Conservation (phyloP, 768 basidiomycete genomes). For the Scleroderma bovista region DNA sequence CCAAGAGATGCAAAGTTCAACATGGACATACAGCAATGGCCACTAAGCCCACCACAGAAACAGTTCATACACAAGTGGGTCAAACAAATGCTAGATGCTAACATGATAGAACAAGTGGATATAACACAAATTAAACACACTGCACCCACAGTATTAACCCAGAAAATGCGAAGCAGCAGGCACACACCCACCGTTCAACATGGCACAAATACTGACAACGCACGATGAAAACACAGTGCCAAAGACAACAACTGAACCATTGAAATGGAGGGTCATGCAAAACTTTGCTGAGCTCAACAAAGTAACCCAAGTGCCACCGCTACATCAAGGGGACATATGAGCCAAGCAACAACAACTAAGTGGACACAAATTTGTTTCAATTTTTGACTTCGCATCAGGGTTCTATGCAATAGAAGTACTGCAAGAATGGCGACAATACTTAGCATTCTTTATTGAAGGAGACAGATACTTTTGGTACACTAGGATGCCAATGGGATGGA, state of each 20-base stretch:
- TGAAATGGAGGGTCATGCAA: conserved; percentile 3
- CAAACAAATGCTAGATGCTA: not conserved
- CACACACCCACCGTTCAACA: not conserved
- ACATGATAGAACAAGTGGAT: not conserved
- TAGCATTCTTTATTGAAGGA: conserved; percentile 19
- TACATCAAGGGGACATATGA: conserved; percentile 20
- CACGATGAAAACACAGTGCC: not conserved
- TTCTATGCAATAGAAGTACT: conserved; percentile 19
- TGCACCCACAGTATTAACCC: conserved; percentile 28
- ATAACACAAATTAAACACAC: not conserved
- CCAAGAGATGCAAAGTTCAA: not conserved
- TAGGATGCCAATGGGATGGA: conserved; percentile 21
- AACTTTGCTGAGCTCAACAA: conserved; percentile 20
- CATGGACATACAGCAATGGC: not conserved
- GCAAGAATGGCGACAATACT: conserved; percentile 11
- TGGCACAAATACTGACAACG: not conserved
- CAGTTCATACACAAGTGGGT: not conserved
- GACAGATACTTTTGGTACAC: conserved; percentile 16
- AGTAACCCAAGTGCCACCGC: conserved; percentile 11
- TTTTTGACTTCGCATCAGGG: conserved; percentile 19
- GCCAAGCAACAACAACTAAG: conserved; percentile 14
- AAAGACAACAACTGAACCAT: not conserved
- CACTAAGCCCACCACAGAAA: not conserved
- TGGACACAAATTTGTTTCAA: conserved; percentile 10
- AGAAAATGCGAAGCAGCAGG: conserved; percentile 20